A percentile compares a stretch with the other conserved stretches of the same genome.
phyloP scores from a whole-genome alignment of 176 grass and related monocot species.

The Microstegium vimineum region DNA sequence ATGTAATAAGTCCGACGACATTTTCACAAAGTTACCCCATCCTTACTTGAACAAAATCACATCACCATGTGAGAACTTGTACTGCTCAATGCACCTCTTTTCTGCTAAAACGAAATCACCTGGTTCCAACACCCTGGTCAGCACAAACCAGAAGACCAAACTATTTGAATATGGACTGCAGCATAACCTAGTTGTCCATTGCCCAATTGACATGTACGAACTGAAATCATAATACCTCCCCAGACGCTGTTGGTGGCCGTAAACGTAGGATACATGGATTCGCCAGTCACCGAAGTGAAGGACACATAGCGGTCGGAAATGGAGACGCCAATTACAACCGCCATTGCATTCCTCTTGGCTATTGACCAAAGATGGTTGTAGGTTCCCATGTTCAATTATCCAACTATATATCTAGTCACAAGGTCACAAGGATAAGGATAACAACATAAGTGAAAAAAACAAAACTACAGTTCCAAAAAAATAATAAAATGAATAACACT shows the following conservation, averaged over 20 bases:
- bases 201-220: neutral
- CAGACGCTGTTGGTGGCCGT: constrained; percentile 34
- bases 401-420: neutral
- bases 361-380: constrained; percentile 30
- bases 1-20: neutral
- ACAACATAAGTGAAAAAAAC: neutral
- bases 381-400: constrained; percentile 40
- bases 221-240: constrained; percentile 36
- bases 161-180: neutral
- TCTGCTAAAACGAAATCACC: constrained; percentile 61
- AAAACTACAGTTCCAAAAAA: no score
- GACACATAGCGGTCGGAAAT: constrained; percentile 58
- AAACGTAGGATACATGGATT: constrained; percentile 86
- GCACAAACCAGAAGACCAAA: constrained; percentile 14
- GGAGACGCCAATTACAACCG: constrained; percentile 33
- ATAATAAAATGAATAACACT: no score
- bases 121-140: constrained; percentile 51
- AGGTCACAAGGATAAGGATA: neutral
- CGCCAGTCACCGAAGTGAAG: constrained; percentile 35
- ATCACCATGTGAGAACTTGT: constrained; percentile 80
- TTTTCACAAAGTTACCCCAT: neutral
- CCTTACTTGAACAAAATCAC: constrained; percentile 73
- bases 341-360: constrained; percentile 38
- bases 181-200: neutral
- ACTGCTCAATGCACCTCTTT: constrained; percentile 49